phyloP scores from a whole-genome alignment of 2,329 filamentous ascomycete genomes.

The Penicillium glabrum region DNA sequence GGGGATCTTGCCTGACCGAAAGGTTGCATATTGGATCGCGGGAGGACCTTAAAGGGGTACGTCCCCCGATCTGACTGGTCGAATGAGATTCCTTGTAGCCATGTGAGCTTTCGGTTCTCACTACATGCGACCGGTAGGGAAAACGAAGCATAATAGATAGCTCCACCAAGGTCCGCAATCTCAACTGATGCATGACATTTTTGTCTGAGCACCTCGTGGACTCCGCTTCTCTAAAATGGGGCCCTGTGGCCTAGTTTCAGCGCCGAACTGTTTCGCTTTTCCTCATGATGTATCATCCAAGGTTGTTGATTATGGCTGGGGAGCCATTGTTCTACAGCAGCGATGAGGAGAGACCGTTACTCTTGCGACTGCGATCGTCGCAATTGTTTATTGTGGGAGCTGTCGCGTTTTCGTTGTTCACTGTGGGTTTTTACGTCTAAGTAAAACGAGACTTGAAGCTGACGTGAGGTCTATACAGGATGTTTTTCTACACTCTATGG shows the following conservation, averaged over 20 bases:
- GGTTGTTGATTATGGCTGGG: neutral
- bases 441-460: neutral
- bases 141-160: neutral
- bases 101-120: neutral
- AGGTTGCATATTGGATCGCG: neutral
- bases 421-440: neutral
- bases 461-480: slow-evolving; percentile 3
- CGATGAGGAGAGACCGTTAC: slow-evolving; percentile 10
- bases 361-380: slow-evolving; percentile 54
- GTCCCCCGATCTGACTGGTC: neutral
- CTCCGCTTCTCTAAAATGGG: neutral
- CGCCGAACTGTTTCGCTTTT: neutral
- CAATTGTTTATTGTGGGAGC: slow-evolving; percentile 58
- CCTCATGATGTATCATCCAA: neutral
- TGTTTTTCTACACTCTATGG: slow-evolving; percentile 20
- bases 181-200: neutral
- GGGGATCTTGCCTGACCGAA: neutral
- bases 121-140: neutral
- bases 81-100: neutral
- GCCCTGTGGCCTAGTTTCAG: neutral
- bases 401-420: slow-evolving; percentile 34
- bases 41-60: neutral
- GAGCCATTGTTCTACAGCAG: neutral
- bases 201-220: neutral
- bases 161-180: neutral